These are phyloP conservation scores for Colletotrichum orchidophilum DNA, from an alignment of 2,329 filamentous ascomycete species.

Conservation along the genomic window DNA sequence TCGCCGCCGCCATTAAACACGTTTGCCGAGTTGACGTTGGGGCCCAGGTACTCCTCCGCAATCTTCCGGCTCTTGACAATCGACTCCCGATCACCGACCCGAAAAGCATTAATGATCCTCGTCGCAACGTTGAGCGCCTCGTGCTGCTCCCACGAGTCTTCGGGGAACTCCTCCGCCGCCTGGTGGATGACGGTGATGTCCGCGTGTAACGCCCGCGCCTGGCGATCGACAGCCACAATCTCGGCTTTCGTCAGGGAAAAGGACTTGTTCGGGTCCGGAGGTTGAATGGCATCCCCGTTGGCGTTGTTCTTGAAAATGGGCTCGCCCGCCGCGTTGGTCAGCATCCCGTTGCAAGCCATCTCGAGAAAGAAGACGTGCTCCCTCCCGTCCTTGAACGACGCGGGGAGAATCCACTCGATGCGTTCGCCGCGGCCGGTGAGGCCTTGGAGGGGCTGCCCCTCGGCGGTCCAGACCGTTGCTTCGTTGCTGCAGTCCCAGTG, in stretches of 20 bases:
- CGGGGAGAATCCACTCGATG: conserved; percentile 71
- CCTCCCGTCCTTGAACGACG: conserved; percentile 66
- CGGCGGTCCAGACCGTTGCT: conserved; percentile 70
- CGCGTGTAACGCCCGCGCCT: conserved; percentile 67
- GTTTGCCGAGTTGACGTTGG: conserved; percentile 65
- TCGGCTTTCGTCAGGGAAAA: conserved; percentile 66
- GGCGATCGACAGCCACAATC: conserved; percentile 70
- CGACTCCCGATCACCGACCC: conserved; percentile 64
- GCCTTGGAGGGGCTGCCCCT: conserved; percentile 71
- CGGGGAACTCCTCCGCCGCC: conserved; percentile 72
- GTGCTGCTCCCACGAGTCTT: conserved; percentile 70
- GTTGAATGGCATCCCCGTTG: conserved; percentile 70
- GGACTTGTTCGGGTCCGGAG: conserved; percentile 66
- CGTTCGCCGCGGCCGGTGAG: conserved; percentile 71
- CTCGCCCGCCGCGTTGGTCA: conserved; percentile 53
- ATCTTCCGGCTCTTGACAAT: conserved; percentile 67
- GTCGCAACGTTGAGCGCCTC: conserved; percentile 70
- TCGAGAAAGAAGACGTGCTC: conserved; percentile 73
- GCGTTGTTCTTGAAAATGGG: conserved; percentile 41
- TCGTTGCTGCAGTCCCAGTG: conserved; percentile 78
- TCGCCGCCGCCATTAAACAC: conserved; percentile 62
- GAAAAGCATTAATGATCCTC: conserved; percentile 72
- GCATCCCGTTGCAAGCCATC: conserved; percentile 78
- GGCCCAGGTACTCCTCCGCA: conserved; percentile 67
- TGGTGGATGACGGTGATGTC: conserved; percentile 75